Evolutionary conservation across 176 grass and related monocot genomes (phyloP), one percentile per base, ranked within the genome.

Genomic region (Oryza glaberrima): DNA sequence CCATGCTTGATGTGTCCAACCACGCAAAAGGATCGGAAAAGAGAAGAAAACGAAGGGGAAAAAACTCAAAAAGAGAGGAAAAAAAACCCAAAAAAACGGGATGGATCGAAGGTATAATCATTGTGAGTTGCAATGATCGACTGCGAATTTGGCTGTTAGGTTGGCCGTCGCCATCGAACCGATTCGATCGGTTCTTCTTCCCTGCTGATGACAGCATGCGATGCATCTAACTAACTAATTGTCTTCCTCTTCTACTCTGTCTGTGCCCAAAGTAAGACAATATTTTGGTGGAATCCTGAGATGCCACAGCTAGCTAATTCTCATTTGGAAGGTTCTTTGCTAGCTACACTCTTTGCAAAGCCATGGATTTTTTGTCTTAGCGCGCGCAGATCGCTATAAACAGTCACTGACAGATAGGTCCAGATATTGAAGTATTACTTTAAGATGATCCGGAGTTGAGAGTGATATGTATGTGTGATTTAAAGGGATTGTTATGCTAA

Each of bases 221-320:
- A n/a, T 77, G 87, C 35, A 84, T 49, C 63, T 54, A 36, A 36
- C 35, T 36, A 32, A 77, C 19, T 17, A 22, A 82, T 52, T 15
- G 49, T 52, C 49, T 52, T 14, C 11, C 14, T 52, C 15, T 52
- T 52, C 3, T 52, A 52, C 44, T 46, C 44, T 17, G 20, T 14
- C 51, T 9, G n/a, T 47, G 5, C 2, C 16, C 22, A 76, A 78
- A 73, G 83, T 67, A 77, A 82, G 88, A 86, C 73, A 82, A 82
- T 41, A 41, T 41, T 36, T 56, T 63, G 67, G 88, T 86, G 83
- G 78, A 43, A 77, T 89, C 77, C 22, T 70, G 28, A 23, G 72
- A 58, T 82, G 83, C 73, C 83, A 82, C 83, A 82, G 73, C 83
- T 86, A 82, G 79, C 83, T 86, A 86, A 82, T 56, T 47, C 83